phyloP scores from a whole-genome alignment of 2,329 filamentous ascomycete genomes.

The Neonectria ditissima region DNA sequence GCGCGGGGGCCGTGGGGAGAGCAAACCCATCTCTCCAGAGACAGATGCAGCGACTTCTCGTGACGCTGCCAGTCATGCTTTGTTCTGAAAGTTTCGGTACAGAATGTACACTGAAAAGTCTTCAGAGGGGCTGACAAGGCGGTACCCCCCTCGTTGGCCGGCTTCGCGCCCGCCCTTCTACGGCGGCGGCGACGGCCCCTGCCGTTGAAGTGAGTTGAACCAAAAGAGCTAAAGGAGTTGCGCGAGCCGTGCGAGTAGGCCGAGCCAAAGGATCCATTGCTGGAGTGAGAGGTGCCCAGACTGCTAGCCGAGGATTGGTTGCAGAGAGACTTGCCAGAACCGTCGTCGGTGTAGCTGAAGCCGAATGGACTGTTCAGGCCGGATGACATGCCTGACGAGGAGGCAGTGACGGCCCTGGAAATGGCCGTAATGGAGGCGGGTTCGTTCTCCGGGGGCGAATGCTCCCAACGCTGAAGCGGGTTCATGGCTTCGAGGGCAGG shows the following conservation, averaged over 20 bases:
- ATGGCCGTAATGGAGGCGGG: constrained; percentile 70
- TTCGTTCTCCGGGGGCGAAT: constrained; percentile 71
- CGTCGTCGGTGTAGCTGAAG: constrained; percentile 70
- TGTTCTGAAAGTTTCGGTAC: constrained; percentile 74
- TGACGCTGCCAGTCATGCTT: constrained; percentile 79
- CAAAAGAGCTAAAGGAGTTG: constrained; percentile 66
- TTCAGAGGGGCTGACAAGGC: constrained; percentile 59
- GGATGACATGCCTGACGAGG: constrained; percentile 63
- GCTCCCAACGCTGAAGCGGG: constrained; percentile 68
- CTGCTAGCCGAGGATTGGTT: constrained; percentile 71
- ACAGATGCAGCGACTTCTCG: constrained; percentile 75
- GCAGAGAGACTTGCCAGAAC: constrained; percentile 67
- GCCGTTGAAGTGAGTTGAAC: constrained; percentile 56
- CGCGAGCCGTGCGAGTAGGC: constrained; percentile 69
- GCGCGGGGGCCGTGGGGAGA: constrained; percentile 67
- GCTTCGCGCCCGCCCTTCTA: constrained; percentile 55
- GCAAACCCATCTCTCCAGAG: constrained; percentile 75
- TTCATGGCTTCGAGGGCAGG: constrained; percentile 67
- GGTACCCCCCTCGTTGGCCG: constrained; percentile 49
- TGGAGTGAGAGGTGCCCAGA: constrained; percentile 71
- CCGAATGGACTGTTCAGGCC: constrained; percentile 69
- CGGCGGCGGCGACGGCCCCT: constrained; percentile 64
- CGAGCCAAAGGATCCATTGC: constrained; percentile 68
- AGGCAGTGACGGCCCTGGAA: constrained; percentile 67
- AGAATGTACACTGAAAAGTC: constrained; percentile 76